Evolutionary conservation across 345 rosid species (phyloP).

Genomic region (Eucalyptus curtisii): DNA sequence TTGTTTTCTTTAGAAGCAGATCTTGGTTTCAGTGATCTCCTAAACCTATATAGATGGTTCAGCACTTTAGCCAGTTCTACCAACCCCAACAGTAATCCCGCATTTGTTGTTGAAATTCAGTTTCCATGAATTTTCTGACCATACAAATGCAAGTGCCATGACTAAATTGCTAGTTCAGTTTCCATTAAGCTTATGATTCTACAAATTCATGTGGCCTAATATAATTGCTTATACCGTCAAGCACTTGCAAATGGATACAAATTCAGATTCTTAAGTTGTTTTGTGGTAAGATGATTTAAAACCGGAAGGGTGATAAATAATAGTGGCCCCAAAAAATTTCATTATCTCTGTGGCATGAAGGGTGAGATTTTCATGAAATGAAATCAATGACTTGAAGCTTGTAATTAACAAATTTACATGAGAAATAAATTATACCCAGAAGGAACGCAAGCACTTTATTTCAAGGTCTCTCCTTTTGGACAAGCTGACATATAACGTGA

Average conservation of each 20-base stretch:
- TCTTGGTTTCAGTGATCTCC: not conserved
- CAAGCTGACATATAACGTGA: not conserved
- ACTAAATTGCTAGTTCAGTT: not conserved
- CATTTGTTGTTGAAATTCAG: not conserved
- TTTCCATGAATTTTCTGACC: not conserved
- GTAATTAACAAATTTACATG: not conserved
- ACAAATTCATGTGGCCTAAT: not conserved
- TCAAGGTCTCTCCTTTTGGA: not conserved
- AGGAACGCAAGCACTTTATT: not conserved
- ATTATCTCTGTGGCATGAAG: not conserved
- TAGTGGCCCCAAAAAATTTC: not conserved
- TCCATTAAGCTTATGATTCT: not conserved
- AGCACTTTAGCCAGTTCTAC: not conserved
- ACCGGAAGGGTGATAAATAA: not conserved
- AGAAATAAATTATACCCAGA: not conserved
- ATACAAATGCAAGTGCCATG: not conserved
- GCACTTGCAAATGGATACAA: not conserved
- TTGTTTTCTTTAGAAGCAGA: not conserved
- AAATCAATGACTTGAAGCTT: not conserved
- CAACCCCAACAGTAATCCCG: not conserved
- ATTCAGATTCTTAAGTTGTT: not conserved
- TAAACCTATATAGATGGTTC: not conserved
- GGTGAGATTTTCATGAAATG: not conserved
- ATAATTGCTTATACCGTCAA: not conserved
- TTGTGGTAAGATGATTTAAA: not conserved